Evolutionary conservation across 164 flowering plant genomes (phyloP), one percentile per base, ranked within the genome.

Genomic region (Stephania japonica): DNA sequence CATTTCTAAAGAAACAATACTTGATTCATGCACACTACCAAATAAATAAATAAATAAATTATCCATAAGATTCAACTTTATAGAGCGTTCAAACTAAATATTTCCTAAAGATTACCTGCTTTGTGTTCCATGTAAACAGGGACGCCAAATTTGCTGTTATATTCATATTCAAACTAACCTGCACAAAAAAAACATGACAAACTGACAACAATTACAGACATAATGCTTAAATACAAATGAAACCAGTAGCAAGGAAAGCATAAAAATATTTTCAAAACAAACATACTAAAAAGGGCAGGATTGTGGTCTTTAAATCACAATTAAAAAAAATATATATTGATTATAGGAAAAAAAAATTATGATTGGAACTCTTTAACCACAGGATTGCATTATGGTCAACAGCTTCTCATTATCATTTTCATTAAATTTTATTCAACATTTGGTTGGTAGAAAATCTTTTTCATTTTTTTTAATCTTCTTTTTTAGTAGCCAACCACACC

Each of bases 111-210:
- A 13, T 49, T 70, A 92, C 98, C 98, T 94, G 98, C 80, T 94
- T 94, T 18, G 98, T 92, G 80, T 94, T 94, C 97, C 98, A 92
- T 53, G 98, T 94, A 71, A 94, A 94, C 81, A 92, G 61, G 5
- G 97, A 91, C 75, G 88, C 87, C 66, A 94, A 82, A 73, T 92
- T 83, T 42, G 97, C 97, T 66, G 97, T 81, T 77, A 94, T 81
- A 73, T 89, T 88, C 82, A 92, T 67, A 1, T 87, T 88, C 82
- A 94, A 61, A 83, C 96, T 89, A 77, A 90, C 95, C 98, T 94
- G 86, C 85, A 84, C 43, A 56, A 16, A 59, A 66, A 4, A 32
- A 32, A 32, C n/a, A 32, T 32, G 38, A 63, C 24, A 59, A 42
- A 41, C 19, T 23, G 18, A 67, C 6, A 38, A 75, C 61, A 81